A percentile compares a stretch with the other conserved stretches of the same genome.
phyloP scores from a whole-genome alignment of 345 rosid species.

The Rhodamnia rubescens region DNA sequence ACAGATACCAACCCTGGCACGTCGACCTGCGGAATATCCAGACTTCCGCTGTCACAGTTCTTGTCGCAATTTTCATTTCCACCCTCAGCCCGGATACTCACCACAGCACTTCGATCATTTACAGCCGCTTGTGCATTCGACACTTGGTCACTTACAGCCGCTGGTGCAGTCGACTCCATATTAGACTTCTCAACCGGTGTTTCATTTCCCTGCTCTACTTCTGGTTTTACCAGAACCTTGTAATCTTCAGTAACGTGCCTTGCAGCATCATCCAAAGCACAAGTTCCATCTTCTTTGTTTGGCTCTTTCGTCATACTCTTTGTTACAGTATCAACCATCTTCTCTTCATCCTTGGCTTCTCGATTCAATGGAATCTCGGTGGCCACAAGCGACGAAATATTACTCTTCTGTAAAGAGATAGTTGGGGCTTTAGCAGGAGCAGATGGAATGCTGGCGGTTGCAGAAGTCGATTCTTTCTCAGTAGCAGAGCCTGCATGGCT shows the following conservation, averaged over 20 bases:
- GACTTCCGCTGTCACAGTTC: neutral
- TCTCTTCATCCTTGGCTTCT: neutral
- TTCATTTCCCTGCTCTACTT: neutral
- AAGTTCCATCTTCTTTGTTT: neutral
- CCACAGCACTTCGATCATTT: neutral
- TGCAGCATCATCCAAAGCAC: neutral
- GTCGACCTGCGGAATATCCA: neutral
- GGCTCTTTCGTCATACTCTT: neutral
- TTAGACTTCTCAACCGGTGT: neutral
- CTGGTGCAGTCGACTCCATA: neutral
- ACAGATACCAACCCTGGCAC: neutral
- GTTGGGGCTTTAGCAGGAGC: neutral
- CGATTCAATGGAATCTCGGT: neutral
- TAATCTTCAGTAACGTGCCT: neutral
- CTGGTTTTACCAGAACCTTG: neutral
- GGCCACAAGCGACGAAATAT: neutral
- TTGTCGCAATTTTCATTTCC: neutral
- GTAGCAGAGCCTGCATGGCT: constrained; percentile 9
- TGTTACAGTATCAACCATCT: neutral
- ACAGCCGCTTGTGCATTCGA: neutral
- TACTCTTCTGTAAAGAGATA: neutral
- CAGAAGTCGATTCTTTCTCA: constrained; percentile 14
- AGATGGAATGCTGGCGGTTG: neutral
- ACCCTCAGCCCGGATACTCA: neutral
- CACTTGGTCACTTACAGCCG: neutral